phyloP scores from a whole-genome alignment of 1,139 yeast genomes.

The Casaregolazyma suthepensis region DNA sequence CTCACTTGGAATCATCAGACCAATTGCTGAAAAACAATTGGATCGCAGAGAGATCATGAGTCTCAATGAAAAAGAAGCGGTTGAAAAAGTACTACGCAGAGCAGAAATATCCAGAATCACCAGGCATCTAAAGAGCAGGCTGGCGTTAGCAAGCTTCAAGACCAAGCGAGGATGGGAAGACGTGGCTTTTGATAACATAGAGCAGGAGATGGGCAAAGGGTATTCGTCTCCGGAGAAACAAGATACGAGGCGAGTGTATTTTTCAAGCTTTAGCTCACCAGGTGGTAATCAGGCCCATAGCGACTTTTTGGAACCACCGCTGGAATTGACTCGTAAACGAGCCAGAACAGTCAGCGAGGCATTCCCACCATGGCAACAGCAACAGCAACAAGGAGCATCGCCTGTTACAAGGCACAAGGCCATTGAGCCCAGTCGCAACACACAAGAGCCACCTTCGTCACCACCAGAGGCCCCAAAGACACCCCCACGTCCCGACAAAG shows the following conservation, averaged over 20 bases:
- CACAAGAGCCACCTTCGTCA: slow-evolving; percentile 10
- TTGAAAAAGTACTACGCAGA: slow-evolving; percentile 34
- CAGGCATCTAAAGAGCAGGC: slow-evolving; percentile 35
- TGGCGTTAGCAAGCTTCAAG: slow-evolving; percentile 38
- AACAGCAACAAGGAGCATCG: neutral
- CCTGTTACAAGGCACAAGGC: neutral
- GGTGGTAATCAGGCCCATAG: neutral
- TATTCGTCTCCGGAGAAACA: slow-evolving; percentile 1
- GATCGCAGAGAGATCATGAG: slow-evolving; percentile 3
- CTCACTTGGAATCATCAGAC: neutral
- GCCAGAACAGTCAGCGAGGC: slow-evolving; percentile 5
- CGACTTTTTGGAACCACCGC: slow-evolving; percentile 9
- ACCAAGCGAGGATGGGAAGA: slow-evolving; percentile 38
- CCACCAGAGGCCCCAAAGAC: slow-evolving; percentile 15
- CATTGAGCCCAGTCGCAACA: neutral
- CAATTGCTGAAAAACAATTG: neutral
- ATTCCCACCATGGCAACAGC: neutral
- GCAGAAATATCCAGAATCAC: slow-evolving; percentile 38
- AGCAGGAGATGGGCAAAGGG: slow-evolving; percentile 21
- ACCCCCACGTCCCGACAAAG: slow-evolving; percentile 43
- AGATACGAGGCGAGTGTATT: slow-evolving; percentile 1
- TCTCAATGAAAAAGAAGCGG: slow-evolving; percentile 23
- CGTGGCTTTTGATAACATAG: slow-evolving; percentile 32
- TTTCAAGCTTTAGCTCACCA: slow-evolving; percentile 8
- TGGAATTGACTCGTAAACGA: slow-evolving; percentile 9